phyloP scores from a whole-genome alignment of 176 grass and related monocot genomes.

The Tillandsia fasciculata region DNA sequence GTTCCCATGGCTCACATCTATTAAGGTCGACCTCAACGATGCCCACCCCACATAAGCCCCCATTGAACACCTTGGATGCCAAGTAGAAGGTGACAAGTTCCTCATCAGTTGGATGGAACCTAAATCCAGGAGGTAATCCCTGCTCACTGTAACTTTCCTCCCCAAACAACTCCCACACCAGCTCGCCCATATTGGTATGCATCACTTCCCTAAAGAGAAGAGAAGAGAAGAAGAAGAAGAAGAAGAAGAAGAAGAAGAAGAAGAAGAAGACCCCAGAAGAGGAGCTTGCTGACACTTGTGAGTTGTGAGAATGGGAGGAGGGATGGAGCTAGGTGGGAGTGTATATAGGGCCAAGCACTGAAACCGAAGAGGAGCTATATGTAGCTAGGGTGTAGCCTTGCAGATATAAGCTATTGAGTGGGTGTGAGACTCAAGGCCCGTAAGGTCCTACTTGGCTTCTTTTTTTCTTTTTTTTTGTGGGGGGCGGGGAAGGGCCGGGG shows the following conservation, averaged over 20 bases:
- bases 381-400: constrained; percentile 12
- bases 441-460: no score
- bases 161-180: constrained; percentile 58
- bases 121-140: constrained; percentile 81
- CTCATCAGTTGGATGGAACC: constrained; percentile 96
- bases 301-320: constrained; percentile 23
- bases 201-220: not conserved
- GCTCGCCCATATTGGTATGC: constrained; percentile 45
- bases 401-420: constrained; percentile 2
- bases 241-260: not conserved
- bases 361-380: constrained; percentile 27
- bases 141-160: constrained; percentile 57
- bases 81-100: constrained; percentile 95
- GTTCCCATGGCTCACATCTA: constrained; percentile 91
- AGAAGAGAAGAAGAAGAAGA: not conserved
- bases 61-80: constrained; percentile 84
- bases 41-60: constrained; percentile 63
- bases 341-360: constrained; percentile 47
- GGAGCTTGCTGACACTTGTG: constrained; percentile 9
- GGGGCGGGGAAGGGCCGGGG: no score
- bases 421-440: not conserved
- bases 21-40: constrained; percentile 93
- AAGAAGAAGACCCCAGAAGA: not conserved
- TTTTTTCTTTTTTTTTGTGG: no score
- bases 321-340: constrained; percentile 8